Base-by-base conservation (phyloP, 176 grass and related monocot species). In the Bonia amplexicaulis region DNA sequence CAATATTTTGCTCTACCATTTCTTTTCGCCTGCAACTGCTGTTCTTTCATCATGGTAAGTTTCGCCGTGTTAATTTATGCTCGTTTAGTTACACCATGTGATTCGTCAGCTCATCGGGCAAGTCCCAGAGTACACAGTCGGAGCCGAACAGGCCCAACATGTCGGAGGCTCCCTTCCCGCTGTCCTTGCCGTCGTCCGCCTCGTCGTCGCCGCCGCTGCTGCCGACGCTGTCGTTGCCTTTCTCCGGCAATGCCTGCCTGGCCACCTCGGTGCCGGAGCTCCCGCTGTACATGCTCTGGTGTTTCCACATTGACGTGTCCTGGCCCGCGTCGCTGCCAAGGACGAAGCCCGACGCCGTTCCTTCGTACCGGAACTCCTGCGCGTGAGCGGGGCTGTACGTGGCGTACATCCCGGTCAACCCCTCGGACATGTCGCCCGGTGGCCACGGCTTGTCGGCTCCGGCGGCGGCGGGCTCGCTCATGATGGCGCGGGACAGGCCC, bases 101-200 rank as follows among this genome's bases (percentile, higher is more conserved):
- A 75, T 95, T 99, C 27, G 91, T 85, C 2, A 99, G 79, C 66
- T 96, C 96, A 19, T 94, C 91, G 25, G 88, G 81, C 81, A 99
- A 88, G 78, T 96, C 93, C 96, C 96, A 99, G n/a, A 96, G 86
- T 2, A 94, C 84, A 26, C 91, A 96, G 11, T 99, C 96, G 2
- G 96, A 86, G 40, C 81, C 90, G 63, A 99, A 94, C 2, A 94
- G 77, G 0, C 60, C 87, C 7, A 82, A 85, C 48, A 89, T 90
- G 70, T 95, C 95, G 17, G 86, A 88, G 41, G 79, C 88, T 15
- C 86, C 89, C 27, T 86, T 85, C 10, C 76, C 89, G 54, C 82
- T 85, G 3, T 91, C 92, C 65, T 90, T 82, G 22, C 66, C 46
- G 40, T 85, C 81, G 31, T 91, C 87, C 25, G 73, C 80, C 84